phyloP scores from a whole-genome alignment of 495 filamentous ascomycete species.

The Amniculicola lignicola region DNA sequence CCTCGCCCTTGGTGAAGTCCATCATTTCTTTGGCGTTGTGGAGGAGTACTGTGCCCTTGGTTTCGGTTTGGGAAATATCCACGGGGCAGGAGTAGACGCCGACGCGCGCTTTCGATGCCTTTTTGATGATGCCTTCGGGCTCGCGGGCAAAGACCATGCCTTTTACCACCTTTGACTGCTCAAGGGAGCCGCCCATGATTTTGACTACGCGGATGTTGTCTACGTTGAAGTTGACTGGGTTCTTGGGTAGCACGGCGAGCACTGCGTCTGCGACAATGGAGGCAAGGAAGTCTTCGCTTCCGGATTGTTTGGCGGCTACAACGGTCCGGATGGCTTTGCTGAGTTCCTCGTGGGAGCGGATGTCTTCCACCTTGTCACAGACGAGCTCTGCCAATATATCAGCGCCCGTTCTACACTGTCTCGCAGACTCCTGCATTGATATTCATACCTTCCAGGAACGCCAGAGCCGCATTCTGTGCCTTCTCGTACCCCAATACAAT shows the following conservation, averaged over 20 bases:
- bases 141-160: conserved; percentile 98
- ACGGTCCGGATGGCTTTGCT: conserved; percentile 96
- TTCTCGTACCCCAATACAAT: conserved; percentile 94
- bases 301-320: conserved; percentile 93
- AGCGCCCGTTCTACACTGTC: neutral
- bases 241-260: conserved; percentile 90
- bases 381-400: conserved; percentile 61
- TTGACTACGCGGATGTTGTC: conserved; percentile 99
- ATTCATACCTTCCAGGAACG: conserved; percentile 69
- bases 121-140: conserved; percentile 81
- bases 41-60: conserved; percentile 98
- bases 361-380: conserved; percentile 83
- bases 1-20: conserved; percentile 96
- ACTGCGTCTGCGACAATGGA: conserved; percentile 88
- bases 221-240: conserved; percentile 98
- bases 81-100: conserved; percentile 95
- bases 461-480: conserved; percentile 81
- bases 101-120: conserved; percentile 88
- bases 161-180: conserved; percentile 90
- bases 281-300: conserved; percentile 83
- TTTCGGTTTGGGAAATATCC: conserved; percentile 95
- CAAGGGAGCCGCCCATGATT: conserved; percentile 96
- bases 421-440: neutral
- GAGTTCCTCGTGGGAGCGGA: conserved; percentile 73
- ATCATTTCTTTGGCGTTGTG: conserved; percentile 99